phyloP scores from a whole-genome alignment of 495 filamentous ascomycete species.

The Penicillium atrosanguineum region DNA sequence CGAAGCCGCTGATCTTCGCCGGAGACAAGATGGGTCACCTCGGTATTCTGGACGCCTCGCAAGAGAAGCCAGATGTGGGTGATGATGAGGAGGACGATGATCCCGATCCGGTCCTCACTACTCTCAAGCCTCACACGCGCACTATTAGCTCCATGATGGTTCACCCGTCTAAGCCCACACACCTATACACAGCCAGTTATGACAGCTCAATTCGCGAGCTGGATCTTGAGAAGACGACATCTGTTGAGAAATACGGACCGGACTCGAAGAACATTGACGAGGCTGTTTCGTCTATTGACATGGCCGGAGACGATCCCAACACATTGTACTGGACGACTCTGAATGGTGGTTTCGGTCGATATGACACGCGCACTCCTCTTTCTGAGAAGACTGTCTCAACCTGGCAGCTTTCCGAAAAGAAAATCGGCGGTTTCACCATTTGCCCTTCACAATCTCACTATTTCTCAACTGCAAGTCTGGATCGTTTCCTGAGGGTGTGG shows the following conservation, averaged over 20 bases:
- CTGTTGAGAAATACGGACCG: conserved; percentile 76
- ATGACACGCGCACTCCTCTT: conserved; percentile 65
- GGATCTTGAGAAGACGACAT: conserved; percentile 75
- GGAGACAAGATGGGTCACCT: conserved; percentile 93
- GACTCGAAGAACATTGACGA: conserved; percentile 64
- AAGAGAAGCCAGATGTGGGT: conserved; percentile 57
- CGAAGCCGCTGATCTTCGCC: conserved; percentile 90
- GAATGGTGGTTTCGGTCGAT: conserved; percentile 71
- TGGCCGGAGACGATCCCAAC: conserved; percentile 67
- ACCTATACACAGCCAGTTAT: conserved; percentile 84
- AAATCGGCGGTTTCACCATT: conserved; percentile 90
- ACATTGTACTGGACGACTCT: conserved; percentile 85
- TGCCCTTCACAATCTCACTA: conserved; percentile 76
- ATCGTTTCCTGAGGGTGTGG: conserved; percentile 88
- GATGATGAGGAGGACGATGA: conserved; percentile 64
- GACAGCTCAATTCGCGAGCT: conserved; percentile 89
- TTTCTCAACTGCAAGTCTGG: conserved; percentile 86
- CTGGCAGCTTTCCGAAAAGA: conserved; percentile 83
- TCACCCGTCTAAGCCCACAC: conserved; percentile 62
- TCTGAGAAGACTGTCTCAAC: conserved; percentile 51
- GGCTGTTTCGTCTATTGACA: conserved; percentile 78
- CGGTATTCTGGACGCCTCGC: conserved; percentile 89
- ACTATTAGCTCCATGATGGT: conserved; percentile 85
- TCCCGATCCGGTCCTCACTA: conserved; percentile 71
- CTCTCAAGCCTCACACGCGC: conserved; percentile 83